These are phyloP conservation scores for Chrysoporthe puriensis DNA, from an alignment of 2,329 filamentous ascomycete species.

Conservation along the genomic window DNA sequence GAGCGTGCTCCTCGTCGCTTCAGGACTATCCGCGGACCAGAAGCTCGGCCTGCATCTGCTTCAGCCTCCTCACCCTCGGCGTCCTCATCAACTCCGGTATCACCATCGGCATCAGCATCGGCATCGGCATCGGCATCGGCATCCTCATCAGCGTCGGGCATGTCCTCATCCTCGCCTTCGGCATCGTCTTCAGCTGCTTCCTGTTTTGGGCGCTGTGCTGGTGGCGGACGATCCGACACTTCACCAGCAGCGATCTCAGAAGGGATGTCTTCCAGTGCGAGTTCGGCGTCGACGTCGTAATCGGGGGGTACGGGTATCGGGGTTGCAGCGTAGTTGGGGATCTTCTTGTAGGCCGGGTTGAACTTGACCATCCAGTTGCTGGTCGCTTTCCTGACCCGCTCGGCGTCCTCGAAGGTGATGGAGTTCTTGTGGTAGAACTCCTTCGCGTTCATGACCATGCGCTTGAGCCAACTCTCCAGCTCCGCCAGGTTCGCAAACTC, in stretches of 20 bases:
- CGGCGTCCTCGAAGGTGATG: slow-evolving; percentile 78
- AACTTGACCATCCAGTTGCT: slow-evolving; percentile 87
- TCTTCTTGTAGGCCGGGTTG: slow-evolving; percentile 78
- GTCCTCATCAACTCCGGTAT: slow-evolving; percentile 37
- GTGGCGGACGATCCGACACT: slow-evolving; percentile 25
- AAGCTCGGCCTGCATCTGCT: slow-evolving; percentile 28
- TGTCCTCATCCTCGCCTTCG: slow-evolving; percentile 35
- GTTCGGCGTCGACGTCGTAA: slow-evolving; percentile 32
- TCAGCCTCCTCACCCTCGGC: slow-evolving; percentile 38
- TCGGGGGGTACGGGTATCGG: slow-evolving; percentile 74
- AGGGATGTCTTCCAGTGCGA: slow-evolving; percentile 21
- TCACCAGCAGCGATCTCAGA: slow-evolving; percentile 21
- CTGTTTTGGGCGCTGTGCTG: slow-evolving; percentile 26
- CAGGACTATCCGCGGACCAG: slow-evolving; percentile 28
- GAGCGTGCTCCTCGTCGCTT: slow-evolving; percentile 32
- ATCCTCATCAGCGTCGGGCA: slow-evolving; percentile 34
- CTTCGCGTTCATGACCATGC: slow-evolving; percentile 86
- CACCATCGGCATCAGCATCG: slow-evolving; percentile 39
- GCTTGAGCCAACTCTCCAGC: slow-evolving; percentile 83
- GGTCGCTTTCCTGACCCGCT: slow-evolving; percentile 81
- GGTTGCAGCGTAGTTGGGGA: slow-evolving; percentile 68
- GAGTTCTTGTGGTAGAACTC: slow-evolving; percentile 78
- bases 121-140: slow-evolving; percentile 35
- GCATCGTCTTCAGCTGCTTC: slow-evolving; percentile 30
- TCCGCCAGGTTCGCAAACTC: slow-evolving; percentile 73